phyloP scores from a whole-genome alignment of 75 land plant species.

The Selaginella tamariscina region DNA sequence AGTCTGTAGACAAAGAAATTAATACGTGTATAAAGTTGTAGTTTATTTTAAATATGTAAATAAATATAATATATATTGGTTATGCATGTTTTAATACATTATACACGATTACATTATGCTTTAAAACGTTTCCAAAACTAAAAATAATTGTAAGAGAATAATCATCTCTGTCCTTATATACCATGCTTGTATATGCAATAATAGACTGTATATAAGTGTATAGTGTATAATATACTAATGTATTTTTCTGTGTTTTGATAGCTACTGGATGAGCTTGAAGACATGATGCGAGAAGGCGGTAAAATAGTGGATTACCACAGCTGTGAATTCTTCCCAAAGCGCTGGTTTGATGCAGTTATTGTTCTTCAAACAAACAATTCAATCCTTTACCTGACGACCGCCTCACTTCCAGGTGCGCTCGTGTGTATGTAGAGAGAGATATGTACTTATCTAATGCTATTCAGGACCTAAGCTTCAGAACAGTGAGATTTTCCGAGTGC shows the following conservation, averaged over 20 bases:
- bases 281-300: constrained; percentile 71
- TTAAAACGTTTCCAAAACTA: too few relatives aligned
- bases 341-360: constrained; percentile 84
- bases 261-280: constrained; percentile 90
- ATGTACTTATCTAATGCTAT: constrained; percentile 12
- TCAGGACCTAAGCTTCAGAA: constrained; percentile 56
- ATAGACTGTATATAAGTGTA: too few relatives aligned
- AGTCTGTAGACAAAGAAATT: too few relatives aligned
- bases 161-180: too few relatives aligned
- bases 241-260: constrained; percentile 17
- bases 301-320: constrained; percentile 82
- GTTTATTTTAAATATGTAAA: too few relatives aligned
- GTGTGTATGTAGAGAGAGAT: not conserved
- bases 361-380: constrained; percentile 90
- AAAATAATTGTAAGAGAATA: too few relatives aligned
- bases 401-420: constrained; percentile 38
- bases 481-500: constrained; percentile 84
- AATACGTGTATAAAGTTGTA: too few relatives aligned
- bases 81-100: too few relatives aligned
- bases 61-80: too few relatives aligned
- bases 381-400: constrained; percentile 75
- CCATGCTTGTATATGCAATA: too few relatives aligned
- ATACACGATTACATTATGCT: too few relatives aligned
- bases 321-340: constrained; percentile 85
- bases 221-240: not conserved